Percentiles rank a stretch among this genome's conserved stretches.
phyloP scores from a whole-genome alignment of 73 alveolate genomes.

The Paramecium biaurelia region DNA sequence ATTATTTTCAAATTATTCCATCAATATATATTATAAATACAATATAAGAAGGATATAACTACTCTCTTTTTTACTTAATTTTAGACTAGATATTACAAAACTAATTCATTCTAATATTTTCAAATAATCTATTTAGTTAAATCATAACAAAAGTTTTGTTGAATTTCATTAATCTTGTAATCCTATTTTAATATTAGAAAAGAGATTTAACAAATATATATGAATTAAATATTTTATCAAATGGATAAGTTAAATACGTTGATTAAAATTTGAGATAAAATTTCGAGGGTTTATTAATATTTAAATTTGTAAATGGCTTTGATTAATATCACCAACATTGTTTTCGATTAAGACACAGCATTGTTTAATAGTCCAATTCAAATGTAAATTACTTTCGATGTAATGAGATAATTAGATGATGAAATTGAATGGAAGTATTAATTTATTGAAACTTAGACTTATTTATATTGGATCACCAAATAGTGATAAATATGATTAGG shows the following conservation, averaged over 20 bases:
- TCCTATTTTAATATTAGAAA: too few species aligned
- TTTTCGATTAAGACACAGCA: conserved; percentile 81
- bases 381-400: conserved; percentile 92
- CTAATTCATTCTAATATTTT: too few species aligned
- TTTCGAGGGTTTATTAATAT: not conserved
- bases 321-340: conserved; percentile 88
- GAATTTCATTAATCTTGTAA: too few species aligned
- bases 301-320: conserved; percentile 76
- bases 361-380: conserved; percentile 83
- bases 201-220: too few species aligned
- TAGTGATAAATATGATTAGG: conserved; percentile 86
- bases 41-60: too few species aligned
- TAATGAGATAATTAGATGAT: conserved; percentile 70
- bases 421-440: conserved; percentile 89
- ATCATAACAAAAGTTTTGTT: too few species aligned
- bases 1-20: too few species aligned
- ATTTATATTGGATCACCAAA: conserved; percentile 94
- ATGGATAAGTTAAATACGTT: conserved; percentile 55
- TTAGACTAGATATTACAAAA: too few species aligned
- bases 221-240: not conserved
- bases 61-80: too few species aligned
- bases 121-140: not conserved
- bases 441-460: conserved; percentile 59
- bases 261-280: not conserved
- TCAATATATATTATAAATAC: too few species aligned